phyloP scores from a whole-genome alignment of 2,329 filamentous ascomycete genomes.

The Penicillium expansum region DNA sequence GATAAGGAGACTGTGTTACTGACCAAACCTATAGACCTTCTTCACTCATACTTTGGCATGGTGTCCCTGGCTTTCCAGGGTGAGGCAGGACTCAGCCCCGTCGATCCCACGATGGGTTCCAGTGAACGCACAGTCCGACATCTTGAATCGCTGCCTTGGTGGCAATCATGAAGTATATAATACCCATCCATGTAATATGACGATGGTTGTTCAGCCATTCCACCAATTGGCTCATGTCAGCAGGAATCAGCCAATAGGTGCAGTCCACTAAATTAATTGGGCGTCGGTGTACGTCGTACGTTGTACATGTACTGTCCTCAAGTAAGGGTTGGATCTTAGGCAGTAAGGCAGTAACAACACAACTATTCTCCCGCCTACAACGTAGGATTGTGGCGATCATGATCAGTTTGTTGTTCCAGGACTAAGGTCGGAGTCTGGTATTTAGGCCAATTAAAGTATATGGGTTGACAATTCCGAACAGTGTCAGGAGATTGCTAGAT shows the following conservation, averaged over 20 bases:
- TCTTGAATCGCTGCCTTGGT: constrained; percentile 43
- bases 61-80: constrained; percentile 72
- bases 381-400: background rate
- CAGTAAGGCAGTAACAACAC: background rate
- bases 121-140: constrained; percentile 51
- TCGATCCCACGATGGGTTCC: constrained; percentile 76
- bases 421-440: background rate
- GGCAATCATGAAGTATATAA: constrained; percentile 23
- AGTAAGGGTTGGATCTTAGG: constrained; percentile 1
- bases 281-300: constrained; percentile 1
- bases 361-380: background rate
- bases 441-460: background rate
- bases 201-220: constrained; percentile 5
- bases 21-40: constrained; percentile 57
- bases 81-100: constrained; percentile 64
- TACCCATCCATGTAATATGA: constrained; percentile 2
- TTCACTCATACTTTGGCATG: constrained; percentile 86
- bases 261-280: constrained; percentile 3
- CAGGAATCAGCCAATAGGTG: constrained; percentile 3
- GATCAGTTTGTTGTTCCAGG: background rate
- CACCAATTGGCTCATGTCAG: constrained; percentile 13
- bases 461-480: background rate
- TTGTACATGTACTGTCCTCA: background rate
- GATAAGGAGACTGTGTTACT: background rate
- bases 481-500: background rate